Conservation (phyloP, 1,284 basidiomycete species). For the Lentinula novae-zelandiae region DNA sequence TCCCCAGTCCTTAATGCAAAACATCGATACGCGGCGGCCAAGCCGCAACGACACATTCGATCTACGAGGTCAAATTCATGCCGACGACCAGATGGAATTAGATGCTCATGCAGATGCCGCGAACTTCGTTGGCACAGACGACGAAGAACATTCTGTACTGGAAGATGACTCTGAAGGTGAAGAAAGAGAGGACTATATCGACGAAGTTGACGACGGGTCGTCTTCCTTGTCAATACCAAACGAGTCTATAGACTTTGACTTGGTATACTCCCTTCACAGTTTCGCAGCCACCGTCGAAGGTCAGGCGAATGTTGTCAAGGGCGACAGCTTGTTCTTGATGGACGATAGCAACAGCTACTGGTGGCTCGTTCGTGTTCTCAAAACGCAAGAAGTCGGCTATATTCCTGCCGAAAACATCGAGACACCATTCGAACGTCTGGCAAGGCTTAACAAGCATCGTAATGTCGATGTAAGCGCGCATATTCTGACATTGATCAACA, state of each 20-base stretch:
- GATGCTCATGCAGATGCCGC: constrained; percentile 57
- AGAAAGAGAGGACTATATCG: constrained; percentile 61
- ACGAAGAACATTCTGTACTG: constrained; percentile 73
- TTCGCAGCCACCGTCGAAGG: constrained; percentile 96
- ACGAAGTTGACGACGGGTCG: constrained; percentile 72
- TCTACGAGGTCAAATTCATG: constrained; percentile 60
- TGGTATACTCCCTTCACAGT: constrained; percentile 87
- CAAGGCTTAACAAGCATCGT: constrained; percentile 93
- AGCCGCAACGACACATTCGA: constrained; percentile 66
- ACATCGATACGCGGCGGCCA: constrained; percentile 21
- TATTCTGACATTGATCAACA: neutral
- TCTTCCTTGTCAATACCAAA: constrained; percentile 85
- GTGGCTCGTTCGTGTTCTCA: constrained; percentile 96
- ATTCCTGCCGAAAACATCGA: constrained; percentile 99
- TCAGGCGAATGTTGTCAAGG: constrained; percentile 95
- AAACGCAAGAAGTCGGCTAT: constrained; percentile 98
- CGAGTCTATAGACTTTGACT: constrained; percentile 87
- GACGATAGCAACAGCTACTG: constrained; percentile 97
- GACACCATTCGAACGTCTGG: constrained; percentile 95
- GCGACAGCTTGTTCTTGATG: constrained; percentile 89
- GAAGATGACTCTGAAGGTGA: constrained; percentile 60
- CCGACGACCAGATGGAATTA: constrained; percentile 45
- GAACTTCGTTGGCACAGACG: constrained; percentile 44
- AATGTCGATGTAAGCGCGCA: constrained; percentile 86
- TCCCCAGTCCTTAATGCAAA: constrained; percentile 3